These are phyloP conservation scores for Solanum dulcamara DNA, from an alignment of 257 asterid species.

Conservation along the genomic window DNA sequence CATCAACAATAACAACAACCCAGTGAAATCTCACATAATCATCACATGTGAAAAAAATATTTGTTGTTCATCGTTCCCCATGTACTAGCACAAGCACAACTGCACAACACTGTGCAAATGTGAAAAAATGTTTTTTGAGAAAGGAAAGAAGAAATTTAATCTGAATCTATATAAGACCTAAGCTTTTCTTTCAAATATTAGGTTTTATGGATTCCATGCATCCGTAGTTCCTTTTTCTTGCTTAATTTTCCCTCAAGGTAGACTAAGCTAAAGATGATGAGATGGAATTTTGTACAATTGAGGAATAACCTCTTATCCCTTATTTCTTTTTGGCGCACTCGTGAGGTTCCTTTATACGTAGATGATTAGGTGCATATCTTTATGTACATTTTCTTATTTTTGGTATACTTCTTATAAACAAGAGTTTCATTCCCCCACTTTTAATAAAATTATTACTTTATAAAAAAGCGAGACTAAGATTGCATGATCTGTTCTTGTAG, in stretches of 20 bases:
- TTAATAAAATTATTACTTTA: neutral
- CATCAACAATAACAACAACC: no score
- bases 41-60: neutral
- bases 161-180: neutral
- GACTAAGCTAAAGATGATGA: neutral
- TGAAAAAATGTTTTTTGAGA: neutral
- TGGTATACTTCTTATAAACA: neutral
- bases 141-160: neutral
- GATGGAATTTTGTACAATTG: neutral
- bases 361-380: neutral
- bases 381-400: neutral
- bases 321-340: neutral
- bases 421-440: neutral
- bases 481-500: conserved; percentile 30
- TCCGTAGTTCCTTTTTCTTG: neutral
- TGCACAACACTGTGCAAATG: neutral
- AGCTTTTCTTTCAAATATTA: neutral
- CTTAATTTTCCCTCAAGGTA: conserved; percentile 2
- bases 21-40: neutral
- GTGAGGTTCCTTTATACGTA: neutral
- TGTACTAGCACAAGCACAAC: neutral
- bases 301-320: neutral
- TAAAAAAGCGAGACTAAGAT: neutral
- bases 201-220: neutral
- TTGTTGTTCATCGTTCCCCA: neutral